Conservation (phyloP, 1,284 basidiomycete species). For the Tetrapyrgos nigripes region DNA sequence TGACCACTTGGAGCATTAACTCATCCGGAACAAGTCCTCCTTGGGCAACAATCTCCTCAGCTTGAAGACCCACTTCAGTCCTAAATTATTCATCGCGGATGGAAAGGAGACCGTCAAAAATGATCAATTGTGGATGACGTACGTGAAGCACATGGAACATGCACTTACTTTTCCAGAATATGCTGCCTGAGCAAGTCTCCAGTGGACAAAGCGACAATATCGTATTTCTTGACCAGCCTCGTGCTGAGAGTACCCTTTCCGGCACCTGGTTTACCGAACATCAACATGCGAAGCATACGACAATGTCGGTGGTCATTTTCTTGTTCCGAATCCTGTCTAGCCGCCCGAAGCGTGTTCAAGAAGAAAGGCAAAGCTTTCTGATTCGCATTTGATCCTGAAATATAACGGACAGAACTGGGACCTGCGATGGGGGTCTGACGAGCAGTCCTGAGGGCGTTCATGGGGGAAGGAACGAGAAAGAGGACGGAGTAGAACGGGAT, state of each 20-base stretch:
- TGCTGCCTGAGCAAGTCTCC: constrained; percentile 85
- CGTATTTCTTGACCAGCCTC: constrained; percentile 77
- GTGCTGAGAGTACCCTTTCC: constrained; percentile 83
- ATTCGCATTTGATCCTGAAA: background rate
- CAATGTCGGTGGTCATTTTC: constrained; percentile 11
- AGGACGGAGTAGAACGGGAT: background rate
- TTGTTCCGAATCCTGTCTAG: constrained; percentile 15
- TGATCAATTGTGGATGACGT: background rate
- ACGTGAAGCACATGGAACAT: background rate
- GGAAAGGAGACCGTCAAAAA: background rate
- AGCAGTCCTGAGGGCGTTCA: constrained; percentile 77
- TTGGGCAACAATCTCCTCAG: constrained; percentile 77
- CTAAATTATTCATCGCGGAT: constrained; percentile 35
- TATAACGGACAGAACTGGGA: background rate
- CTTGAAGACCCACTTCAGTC: constrained; percentile 74
- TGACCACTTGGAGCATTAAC: constrained; percentile 77
- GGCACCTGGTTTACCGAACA: constrained; percentile 84
- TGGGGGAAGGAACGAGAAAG: constrained; percentile 39
- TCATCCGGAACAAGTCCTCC: constrained; percentile 82
- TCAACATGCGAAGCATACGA: constrained; percentile 71
- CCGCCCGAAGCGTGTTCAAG: constrained; percentile 43
- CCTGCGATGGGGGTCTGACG: background rate
- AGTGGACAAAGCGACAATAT: constrained; percentile 77
- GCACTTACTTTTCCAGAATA: constrained; percentile 66
- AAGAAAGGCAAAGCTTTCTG: constrained; percentile 35